Conservation (phyloP, 371 early-diverging fungal genomes). For the Actinomucor elegans region DNA sequence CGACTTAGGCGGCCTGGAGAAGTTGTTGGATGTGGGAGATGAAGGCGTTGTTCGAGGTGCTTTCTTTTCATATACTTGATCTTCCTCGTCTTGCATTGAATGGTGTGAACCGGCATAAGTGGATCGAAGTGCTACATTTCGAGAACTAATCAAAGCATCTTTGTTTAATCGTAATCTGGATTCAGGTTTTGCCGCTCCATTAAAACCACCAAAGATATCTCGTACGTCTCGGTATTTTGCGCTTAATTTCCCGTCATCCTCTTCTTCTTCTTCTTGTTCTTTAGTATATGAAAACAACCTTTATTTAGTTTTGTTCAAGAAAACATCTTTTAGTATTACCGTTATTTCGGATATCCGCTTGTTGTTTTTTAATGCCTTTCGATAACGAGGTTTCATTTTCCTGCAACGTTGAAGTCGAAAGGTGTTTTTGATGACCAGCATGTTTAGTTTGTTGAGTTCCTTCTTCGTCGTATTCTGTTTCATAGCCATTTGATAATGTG, state of each 20-base stretch:
- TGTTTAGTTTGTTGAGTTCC: neutral
- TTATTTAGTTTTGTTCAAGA: too few species aligned
- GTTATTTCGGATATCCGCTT: neutral
- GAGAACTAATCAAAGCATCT: conserved; percentile 13
- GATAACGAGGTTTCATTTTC: too few species aligned
- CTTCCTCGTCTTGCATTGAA: neutral
- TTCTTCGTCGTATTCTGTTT: neutral
- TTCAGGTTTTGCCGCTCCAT: neutral
- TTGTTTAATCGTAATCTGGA: conserved; percentile 7
- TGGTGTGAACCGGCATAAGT: conserved; percentile 6
- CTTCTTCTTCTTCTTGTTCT: neutral
- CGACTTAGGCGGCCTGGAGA: conserved; percentile 43
- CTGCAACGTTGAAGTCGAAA: too few species aligned
- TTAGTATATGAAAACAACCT: neutral
- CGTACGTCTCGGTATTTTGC: conserved; percentile 37
- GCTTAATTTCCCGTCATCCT: neutral
- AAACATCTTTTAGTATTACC: neutral
- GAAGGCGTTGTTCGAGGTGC: conserved; percentile 12
- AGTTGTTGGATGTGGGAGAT: conserved; percentile 13
- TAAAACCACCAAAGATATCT: conserved; percentile 28
- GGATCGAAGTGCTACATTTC: conserved; percentile 12
- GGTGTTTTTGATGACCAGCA: neutral
- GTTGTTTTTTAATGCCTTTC: neutral
- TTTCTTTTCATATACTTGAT: conserved; percentile 9
- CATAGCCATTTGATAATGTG: neutral